Percentiles rank a stretch among this genome's conserved stretches.
These are phyloP conservation scores for Elaeis guineensis DNA, from an alignment of 176 grass and related monocot genomes.

Conservation along the genomic window DNA sequence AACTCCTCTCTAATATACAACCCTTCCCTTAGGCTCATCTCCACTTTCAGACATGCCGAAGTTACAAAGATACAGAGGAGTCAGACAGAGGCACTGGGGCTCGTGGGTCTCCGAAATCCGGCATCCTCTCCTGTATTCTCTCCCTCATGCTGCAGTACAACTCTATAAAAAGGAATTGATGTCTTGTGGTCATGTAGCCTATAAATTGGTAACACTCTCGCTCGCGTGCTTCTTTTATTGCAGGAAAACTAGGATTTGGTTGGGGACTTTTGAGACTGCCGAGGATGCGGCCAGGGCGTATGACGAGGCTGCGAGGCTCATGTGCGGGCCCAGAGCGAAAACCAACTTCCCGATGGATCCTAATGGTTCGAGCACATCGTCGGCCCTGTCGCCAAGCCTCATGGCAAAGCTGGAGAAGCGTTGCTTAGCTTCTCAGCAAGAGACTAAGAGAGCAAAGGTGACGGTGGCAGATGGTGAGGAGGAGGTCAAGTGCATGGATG, in stretches of 20 bases:
- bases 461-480: background rate
- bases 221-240: background rate
- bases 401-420: constrained; percentile 78
- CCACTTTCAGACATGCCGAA: constrained; percentile 12
- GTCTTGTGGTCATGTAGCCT: no score
- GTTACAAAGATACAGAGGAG: constrained; percentile 30
- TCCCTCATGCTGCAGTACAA: background rate
- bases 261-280: constrained; percentile 76
- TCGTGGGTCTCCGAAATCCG: constrained; percentile 45
- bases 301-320: constrained; percentile 77
- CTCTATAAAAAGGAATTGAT: no score
- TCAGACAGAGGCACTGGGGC: constrained; percentile 36
- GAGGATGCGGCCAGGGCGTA: constrained; percentile 84
- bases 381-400: constrained; percentile 46
- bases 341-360: constrained; percentile 53
- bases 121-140: constrained; percentile 30
- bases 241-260: constrained; percentile 97
- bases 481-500: constrained; percentile 7
- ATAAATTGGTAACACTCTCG: no score
- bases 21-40: background rate
- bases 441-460: background rate
- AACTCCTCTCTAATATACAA: no score
- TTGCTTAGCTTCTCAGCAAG: constrained; percentile 19
- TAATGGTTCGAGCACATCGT: background rate
- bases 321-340: constrained; percentile 51